phyloP scores from a whole-genome alignment of 441 rosid genomes.

The Sinapis alba region DNA sequence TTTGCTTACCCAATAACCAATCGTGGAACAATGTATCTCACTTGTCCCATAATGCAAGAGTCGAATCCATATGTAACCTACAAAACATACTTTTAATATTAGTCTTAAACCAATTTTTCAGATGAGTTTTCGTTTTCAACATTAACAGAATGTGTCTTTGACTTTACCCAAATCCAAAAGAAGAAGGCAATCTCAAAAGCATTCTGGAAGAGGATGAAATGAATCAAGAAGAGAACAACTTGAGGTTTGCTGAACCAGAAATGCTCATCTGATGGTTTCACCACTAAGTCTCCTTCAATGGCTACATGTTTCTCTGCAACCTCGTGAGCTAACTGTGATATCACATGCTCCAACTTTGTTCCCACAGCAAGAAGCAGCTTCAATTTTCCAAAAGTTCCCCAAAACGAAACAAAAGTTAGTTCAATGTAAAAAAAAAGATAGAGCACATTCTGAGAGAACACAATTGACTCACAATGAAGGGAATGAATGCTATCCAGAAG shows the following conservation, averaged over 20 bases:
- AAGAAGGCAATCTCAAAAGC: slow-evolving; percentile 69
- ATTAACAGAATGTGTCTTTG: not conserved
- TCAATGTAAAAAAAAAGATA: too few relatives aligned
- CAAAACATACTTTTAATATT: slow-evolving; percentile 6
- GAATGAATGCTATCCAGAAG: slow-evolving; percentile 72
- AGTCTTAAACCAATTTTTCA: not conserved
- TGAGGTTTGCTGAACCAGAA: slow-evolving; percentile 59
- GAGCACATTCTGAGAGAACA: too few relatives aligned
- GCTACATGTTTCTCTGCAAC: slow-evolving; percentile 69
- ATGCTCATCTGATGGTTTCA: slow-evolving; percentile 61
- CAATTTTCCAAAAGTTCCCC: not conserved
- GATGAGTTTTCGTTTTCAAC: not conserved
- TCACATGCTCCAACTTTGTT: slow-evolving; percentile 66
- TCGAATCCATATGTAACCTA: slow-evolving; percentile 65
- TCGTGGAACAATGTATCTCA: slow-evolving; percentile 55
- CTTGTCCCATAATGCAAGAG: slow-evolving; percentile 71
- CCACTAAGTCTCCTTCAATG: slow-evolving; percentile 61
- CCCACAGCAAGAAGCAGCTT: slow-evolving; percentile 72
- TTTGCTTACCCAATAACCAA: slow-evolving; percentile 59
- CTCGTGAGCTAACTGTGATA: slow-evolving; percentile 59
- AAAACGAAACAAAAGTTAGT: too few relatives aligned
- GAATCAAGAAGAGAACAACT: slow-evolving; percentile 56
- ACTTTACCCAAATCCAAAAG: slow-evolving; percentile 73
- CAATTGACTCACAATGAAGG: slow-evolving; percentile 49
- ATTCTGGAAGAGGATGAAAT: slow-evolving; percentile 68